These are phyloP conservation scores for Sporisorium scitamineum DNA, from an alignment of 1,284 basidiomycete species.

Conservation along the genomic window DNA sequence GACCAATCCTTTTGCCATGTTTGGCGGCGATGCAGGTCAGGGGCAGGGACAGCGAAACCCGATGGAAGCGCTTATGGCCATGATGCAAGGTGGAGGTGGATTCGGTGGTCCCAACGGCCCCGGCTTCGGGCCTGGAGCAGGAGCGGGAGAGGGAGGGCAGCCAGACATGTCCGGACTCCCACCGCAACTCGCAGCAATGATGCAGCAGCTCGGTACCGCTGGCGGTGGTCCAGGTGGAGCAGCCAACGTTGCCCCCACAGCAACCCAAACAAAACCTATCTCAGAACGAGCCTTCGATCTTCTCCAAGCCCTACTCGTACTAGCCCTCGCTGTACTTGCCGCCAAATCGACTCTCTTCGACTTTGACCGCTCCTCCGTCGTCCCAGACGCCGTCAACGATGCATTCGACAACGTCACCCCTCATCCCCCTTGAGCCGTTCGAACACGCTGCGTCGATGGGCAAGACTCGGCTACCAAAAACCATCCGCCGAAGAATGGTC, in stretches of 20 bases:
- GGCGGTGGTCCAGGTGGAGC: conserved; percentile 19
- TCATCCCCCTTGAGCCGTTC: neutral
- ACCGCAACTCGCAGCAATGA: conserved; percentile 50
- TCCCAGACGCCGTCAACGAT: conserved; percentile 19
- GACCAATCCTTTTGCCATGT: conserved; percentile 41
- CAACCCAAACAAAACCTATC: conserved; percentile 18
- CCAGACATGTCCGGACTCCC: conserved; percentile 44
- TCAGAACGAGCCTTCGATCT: conserved; percentile 43
- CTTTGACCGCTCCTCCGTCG: conserved; percentile 25
- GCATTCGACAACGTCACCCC: conserved; percentile 12
- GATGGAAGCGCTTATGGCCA: conserved; percentile 51
- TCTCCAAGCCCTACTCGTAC: conserved; percentile 36
- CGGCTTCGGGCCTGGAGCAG: conserved; percentile 2
- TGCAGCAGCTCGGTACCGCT: conserved; percentile 50
- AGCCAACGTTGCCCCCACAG: conserved; percentile 9
- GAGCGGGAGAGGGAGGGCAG: conserved; percentile 7
- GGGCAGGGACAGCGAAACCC: conserved; percentile 26
- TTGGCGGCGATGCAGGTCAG: conserved; percentile 10
- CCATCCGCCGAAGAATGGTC: conserved; percentile 32
- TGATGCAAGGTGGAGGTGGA: conserved; percentile 52
- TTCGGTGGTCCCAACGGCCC: conserved; percentile 14
- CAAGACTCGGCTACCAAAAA: conserved; percentile 53
- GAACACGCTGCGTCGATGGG: conserved; percentile 52
- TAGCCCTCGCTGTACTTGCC: conserved; percentile 32
- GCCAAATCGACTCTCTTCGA: conserved; percentile 48